Percentiles rank a stretch among this genome's conserved stretches.
phyloP scores from a whole-genome alignment of 164 flowering plant genomes.

The Dillenia turbinata region DNA sequence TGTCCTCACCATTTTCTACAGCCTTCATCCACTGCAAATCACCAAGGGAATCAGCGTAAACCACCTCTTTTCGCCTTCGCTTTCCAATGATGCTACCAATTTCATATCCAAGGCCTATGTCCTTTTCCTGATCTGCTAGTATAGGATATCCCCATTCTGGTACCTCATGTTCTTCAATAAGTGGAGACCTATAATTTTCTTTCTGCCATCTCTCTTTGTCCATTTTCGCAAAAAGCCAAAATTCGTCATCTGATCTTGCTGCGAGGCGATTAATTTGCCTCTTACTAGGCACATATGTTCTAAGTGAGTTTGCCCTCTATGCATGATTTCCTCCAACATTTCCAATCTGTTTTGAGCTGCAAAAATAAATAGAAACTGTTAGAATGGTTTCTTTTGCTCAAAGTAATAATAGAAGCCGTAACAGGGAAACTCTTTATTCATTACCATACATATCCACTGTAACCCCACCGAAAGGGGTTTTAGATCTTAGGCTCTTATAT shows the following conservation, averaged over 20 bases:
- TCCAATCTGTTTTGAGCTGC: conserved; percentile 72
- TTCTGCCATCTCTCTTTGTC: too few species aligned
- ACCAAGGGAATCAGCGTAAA: conserved; percentile 49
- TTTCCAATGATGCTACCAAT: conserved; percentile 39
- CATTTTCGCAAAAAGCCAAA: too few species aligned
- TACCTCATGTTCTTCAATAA: conserved; percentile 49
- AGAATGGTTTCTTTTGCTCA: too few species aligned
- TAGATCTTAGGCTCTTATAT: too few species aligned
- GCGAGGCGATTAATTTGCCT: conserved; percentile 73
- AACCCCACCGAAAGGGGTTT: too few species aligned
- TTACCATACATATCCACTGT: too few species aligned
- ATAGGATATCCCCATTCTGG: conserved; percentile 20
- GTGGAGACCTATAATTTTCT: too few species aligned
- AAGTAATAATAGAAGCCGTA: too few species aligned
- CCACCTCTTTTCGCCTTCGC: conserved; percentile 51
- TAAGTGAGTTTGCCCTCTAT: conserved; percentile 67
- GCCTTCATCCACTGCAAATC: conserved; percentile 31
- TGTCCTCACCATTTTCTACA: too few species aligned
- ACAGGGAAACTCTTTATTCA: too few species aligned
- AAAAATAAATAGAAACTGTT: not conserved
- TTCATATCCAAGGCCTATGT: conserved; percentile 29
- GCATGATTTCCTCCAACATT: conserved; percentile 73
- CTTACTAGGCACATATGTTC: conserved; percentile 71
- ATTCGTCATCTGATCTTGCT: conserved; percentile 25
- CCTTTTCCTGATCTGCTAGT: conserved; percentile 42